These are phyloP conservation scores for Stephania japonica DNA, from an alignment of 164 flowering plant genomes.

Conservation along the genomic window DNA sequence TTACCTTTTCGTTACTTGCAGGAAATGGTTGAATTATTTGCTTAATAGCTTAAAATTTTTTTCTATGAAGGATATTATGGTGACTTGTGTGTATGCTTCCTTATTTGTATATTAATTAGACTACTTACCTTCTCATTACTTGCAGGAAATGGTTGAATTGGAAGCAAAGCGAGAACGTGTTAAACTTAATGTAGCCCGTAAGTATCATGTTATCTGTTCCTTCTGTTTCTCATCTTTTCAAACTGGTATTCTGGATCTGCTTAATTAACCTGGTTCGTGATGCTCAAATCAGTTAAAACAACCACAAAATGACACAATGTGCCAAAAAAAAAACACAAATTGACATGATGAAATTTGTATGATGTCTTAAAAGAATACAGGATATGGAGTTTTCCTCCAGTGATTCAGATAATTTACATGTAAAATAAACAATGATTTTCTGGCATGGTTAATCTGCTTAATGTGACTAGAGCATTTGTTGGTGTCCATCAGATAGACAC, in stretches of 20 bases:
- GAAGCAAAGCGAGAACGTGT: constrained; percentile 85
- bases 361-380: background rate
- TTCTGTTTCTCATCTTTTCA: background rate
- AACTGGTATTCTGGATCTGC: background rate
- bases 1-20: constrained; percentile 21
- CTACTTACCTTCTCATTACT: background rate
- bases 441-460: too few relatives aligned
- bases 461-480: too few relatives aligned
- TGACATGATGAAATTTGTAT: background rate
- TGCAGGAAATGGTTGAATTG: constrained; percentile 76
- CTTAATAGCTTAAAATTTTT: too few relatives aligned
- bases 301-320: too few relatives aligned
- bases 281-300: background rate
- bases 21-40: constrained; percentile 64
- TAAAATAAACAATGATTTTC: background rate
- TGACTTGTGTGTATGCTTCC: too few relatives aligned
- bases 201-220: constrained; percentile 23
- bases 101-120: background rate
- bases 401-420: background rate
- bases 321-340: too few relatives aligned
- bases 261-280: background rate
- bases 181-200: constrained; percentile 78
- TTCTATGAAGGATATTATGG: too few relatives aligned
- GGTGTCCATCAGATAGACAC: too few relatives aligned
- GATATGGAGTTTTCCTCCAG: background rate